Percentiles rank a stretch among this genome's conserved stretches.
phyloP scores from a whole-genome alignment of 768 basidiomycete genomes.

The Pluteus cervinus region DNA sequence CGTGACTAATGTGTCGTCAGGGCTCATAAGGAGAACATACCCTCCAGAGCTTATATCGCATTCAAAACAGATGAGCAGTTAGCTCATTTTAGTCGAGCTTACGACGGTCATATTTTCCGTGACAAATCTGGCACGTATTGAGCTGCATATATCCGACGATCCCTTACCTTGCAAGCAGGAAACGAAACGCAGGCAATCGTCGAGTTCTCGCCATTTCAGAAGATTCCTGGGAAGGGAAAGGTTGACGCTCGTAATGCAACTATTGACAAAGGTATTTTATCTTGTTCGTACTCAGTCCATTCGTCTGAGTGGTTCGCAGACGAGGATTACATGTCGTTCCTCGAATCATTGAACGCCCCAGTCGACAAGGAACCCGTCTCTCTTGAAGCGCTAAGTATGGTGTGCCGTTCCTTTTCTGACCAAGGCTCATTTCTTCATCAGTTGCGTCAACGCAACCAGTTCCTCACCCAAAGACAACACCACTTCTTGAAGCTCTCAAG shows the following conservation, averaged over 20 bases:
- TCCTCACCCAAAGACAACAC: conserved; percentile 73
- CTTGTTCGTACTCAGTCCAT: conserved; percentile 1
- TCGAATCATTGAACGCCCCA: conserved; percentile 60
- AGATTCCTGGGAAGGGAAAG: conserved; percentile 73
- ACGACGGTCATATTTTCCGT: conserved; percentile 87
- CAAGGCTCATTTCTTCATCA: conserved; percentile 17
- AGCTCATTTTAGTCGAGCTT: conserved; percentile 71
- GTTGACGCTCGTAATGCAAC: conserved; percentile 76
- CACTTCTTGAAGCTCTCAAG: conserved; percentile 89
- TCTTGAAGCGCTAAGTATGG: conserved; percentile 59
- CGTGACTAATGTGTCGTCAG: conserved; percentile 28
- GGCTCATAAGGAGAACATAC: conserved; percentile 75
- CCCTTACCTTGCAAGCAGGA: conserved; percentile 41
- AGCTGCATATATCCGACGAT: conserved; percentile 1
- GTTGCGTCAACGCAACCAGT: conserved; percentile 61
- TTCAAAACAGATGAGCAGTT: conserved; percentile 76
- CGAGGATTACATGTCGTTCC: conserved; percentile 78
- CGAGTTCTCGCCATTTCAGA: conserved; percentile 92
- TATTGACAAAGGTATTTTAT: conserved; percentile 73
- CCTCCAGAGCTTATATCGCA: conserved; percentile 87
- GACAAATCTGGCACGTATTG: conserved; percentile 76
- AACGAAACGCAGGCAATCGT: conserved; percentile 85
- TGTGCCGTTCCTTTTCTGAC: neutral
- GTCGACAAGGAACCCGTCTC: conserved; percentile 48
- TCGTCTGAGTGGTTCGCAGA: conserved; percentile 36